Evolutionary conservation across 2,329 filamentous ascomycete genomes (phyloP).

Genomic region (Phialophora verrucosa): DNA sequence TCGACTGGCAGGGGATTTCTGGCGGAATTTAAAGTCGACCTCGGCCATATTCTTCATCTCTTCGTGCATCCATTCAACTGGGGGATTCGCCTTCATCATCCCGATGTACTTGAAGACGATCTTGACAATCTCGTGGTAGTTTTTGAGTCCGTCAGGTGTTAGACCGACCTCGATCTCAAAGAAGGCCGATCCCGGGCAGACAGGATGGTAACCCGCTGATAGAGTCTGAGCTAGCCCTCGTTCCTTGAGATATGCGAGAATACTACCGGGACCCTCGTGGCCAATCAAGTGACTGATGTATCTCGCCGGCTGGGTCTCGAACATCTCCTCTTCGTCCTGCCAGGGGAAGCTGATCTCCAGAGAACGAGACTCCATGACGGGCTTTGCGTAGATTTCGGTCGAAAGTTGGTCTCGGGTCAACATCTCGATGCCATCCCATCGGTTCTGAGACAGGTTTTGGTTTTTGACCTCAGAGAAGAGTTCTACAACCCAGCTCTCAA

Average conservation of each 20-base stretch:
- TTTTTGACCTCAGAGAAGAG: conserved; percentile 82
- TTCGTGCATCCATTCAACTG: conserved; percentile 91
- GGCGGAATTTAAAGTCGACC: conserved; percentile 92
- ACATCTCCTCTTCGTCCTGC: conserved; percentile 79
- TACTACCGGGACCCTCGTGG: conserved; percentile 89
- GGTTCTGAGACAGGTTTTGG: conserved; percentile 73
- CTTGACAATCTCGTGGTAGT: conserved; percentile 82
- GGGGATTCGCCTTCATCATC: conserved; percentile 77
- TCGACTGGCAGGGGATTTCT: conserved; percentile 86
- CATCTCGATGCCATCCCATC: conserved; percentile 69
- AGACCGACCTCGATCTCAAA: conserved; percentile 80
- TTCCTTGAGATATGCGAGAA: conserved; percentile 85
- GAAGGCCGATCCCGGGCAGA: conserved; percentile 80
- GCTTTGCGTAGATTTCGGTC: conserved; percentile 83
- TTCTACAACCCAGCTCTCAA: conserved; percentile 83
- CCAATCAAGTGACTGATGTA: conserved; percentile 90
- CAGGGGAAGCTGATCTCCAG: conserved; percentile 84
- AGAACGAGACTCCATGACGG: conserved; percentile 84
- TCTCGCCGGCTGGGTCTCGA: conserved; percentile 78
- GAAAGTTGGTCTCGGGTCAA: conserved; percentile 63
- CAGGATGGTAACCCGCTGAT: conserved; percentile 73
- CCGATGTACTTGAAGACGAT: conserved; percentile 90
- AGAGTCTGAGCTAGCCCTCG: conserved; percentile 89
- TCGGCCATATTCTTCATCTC: conserved; percentile 90
- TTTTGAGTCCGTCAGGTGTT: conserved; percentile 81